Evolutionary conservation across 495 filamentous ascomycete genomes (phyloP).

Genomic region (Aspergillus olivimuriae): DNA sequence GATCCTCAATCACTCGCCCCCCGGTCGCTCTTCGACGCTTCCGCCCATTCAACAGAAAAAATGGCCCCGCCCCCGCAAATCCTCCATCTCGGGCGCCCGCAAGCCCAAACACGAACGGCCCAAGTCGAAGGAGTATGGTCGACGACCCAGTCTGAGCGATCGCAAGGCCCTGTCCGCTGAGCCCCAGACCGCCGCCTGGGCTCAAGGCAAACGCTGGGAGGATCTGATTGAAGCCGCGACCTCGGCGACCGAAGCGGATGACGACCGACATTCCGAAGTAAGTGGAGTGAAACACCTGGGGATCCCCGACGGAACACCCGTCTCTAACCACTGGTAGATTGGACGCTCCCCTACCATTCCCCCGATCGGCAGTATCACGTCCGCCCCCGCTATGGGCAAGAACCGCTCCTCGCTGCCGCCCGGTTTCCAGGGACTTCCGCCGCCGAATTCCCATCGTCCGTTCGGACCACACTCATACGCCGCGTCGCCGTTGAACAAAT

Average conservation of each 20-base stretch:
- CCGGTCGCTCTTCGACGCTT: slow-evolving; percentile 78
- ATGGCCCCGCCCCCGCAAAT: slow-evolving; percentile 68
- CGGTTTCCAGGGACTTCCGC: slow-evolving; percentile 37
- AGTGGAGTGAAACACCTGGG: slow-evolving; percentile 8
- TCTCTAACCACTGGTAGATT: slow-evolving; percentile 22
- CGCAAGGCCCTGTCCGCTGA: slow-evolving; percentile 82
- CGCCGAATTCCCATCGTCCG: slow-evolving; percentile 38
- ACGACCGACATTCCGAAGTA: slow-evolving; percentile 66
- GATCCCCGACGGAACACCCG: too few species aligned
- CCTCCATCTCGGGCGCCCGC: slow-evolving; percentile 66
- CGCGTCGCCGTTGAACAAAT: slow-evolving; percentile 79
- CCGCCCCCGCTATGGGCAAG: slow-evolving; percentile 33
- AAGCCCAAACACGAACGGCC: slow-evolving; percentile 70
- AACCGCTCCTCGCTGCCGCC: slow-evolving; percentile 78
- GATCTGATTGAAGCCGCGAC: slow-evolving; percentile 88
- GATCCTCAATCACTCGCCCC: slow-evolving; percentile 72
- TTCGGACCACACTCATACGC: slow-evolving; percentile 68
- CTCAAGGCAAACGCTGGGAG: slow-evolving; percentile 86
- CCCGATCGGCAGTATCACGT: slow-evolving; percentile 37
- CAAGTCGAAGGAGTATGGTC: slow-evolving; percentile 60
- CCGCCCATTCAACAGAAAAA: slow-evolving; percentile 72
- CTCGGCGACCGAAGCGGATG: slow-evolving; percentile 80
- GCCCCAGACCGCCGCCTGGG: slow-evolving; percentile 59
- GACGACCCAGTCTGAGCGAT: slow-evolving; percentile 65
- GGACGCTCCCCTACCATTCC: slow-evolving; percentile 61